phyloP scores from a whole-genome alignment of 2,329 filamentous ascomycete genomes.

The Fusarium euwallaceae region DNA sequence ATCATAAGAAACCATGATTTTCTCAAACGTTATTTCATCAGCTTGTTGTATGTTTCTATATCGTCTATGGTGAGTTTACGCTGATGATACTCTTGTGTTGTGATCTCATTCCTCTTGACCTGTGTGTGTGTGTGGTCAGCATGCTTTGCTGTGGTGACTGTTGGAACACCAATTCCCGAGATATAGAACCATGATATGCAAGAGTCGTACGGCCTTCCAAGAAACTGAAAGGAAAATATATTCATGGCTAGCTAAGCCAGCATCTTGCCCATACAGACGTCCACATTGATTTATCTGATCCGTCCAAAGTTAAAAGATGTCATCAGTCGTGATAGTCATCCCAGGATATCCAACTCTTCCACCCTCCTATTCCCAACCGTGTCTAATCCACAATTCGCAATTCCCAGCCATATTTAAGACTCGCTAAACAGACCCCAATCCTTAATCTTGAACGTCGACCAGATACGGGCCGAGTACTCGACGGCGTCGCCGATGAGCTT shows the following conservation, averaged over 20 bases:
- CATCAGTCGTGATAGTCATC: slow-evolving; percentile 40
- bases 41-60: too few relatives aligned
- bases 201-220: neutral
- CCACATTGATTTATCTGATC: neutral
- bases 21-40: neutral
- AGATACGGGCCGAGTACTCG: slow-evolving; percentile 76
- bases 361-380: neutral
- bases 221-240: neutral
- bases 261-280: neutral
- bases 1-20: neutral
- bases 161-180: neutral
- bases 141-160: neutral
- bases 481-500: slow-evolving; percentile 76
- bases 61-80: neutral
- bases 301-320: slow-evolving; percentile 27
- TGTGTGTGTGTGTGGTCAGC: neutral
- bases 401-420: slow-evolving; percentile 14
- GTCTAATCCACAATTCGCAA: neutral
- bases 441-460: slow-evolving; percentile 80
- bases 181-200: neutral
- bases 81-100: neutral
- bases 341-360: slow-evolving; percentile 16
- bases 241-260: neutral
- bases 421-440: slow-evolving; percentile 81
- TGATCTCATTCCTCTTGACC: neutral